Base-by-base conservation (phyloP, 495 filamentous ascomycete species). In the Hypoxylon fragiforme region DNA sequence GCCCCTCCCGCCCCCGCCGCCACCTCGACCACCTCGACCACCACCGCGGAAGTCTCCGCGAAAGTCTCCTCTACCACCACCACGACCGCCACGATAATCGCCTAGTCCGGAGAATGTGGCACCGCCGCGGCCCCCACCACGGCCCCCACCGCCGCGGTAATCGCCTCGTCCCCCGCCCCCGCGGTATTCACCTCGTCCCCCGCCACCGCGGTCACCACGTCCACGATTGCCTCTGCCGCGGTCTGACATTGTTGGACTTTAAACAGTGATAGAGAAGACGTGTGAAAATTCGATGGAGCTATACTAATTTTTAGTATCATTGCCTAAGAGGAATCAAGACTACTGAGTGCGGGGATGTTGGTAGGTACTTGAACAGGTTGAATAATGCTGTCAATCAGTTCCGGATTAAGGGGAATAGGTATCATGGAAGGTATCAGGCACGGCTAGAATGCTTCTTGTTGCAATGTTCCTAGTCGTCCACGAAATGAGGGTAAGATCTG, bases 151-250 rank as follows among this genome's bases (percentile, higher is more conserved):
- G n/a, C n/a, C n/a, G n/a, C n/a, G n/a, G n/a, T n/a, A n/a, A n/a
- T n/a, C n/a, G n/a, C n/a, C n/a, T n/a, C n/a, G n/a, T n/a, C n/a
- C n/a, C 3, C 62, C 50, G 35, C 64, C 62, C 3, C 66, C 70
- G 24, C 66, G 49, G 24, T 18, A 53, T 3, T 54, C 65, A 3
- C 66, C 68, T 9, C 54, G 16, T 2, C 55, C 55, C 19, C 43
- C 18, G 0, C 59, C n/a, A n/a, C 61, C 52, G 16, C 61, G 32
- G 16, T 64, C 54, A 14, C 64, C 60, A 7, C 59, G 50, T 12
- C 52, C 54, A 7, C 63, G 53, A n/a, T 61, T 67, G 6, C 65
- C 59, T 32, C 61, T 52, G 16, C 62, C 49, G 13, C 65, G 58
- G 44, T 62, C 58, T 20, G 58, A 46, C 58, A 62, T 62, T n/a